phyloP scores from a whole-genome alignment of 805 yeast genomes.

The Naumovozyma castellii region DNA sequence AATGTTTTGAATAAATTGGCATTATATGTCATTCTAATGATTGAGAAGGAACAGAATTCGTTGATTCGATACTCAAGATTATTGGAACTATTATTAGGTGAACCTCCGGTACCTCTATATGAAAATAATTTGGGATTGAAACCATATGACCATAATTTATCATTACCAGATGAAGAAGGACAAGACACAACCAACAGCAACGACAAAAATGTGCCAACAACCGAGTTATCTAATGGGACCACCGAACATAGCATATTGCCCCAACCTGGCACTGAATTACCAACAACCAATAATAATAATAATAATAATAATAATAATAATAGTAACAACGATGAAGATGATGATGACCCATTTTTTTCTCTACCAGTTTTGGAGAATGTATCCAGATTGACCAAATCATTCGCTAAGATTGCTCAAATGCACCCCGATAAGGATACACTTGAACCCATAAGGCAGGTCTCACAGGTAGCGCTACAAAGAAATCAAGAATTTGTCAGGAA shows the following conservation, averaged over 20 bases:
- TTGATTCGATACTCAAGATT: constrained; percentile 63
- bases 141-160: constrained; percentile 55
- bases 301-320: constrained; percentile 9
- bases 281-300: too few species aligned
- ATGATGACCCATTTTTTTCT: constrained; percentile 47
- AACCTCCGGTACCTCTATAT: constrained; percentile 60
- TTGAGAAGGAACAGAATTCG: constrained; percentile 72
- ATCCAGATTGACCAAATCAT: constrained; percentile 14
- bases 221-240: constrained; percentile 2
- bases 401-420: constrained; percentile 38
- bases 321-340: constrained; percentile 12
- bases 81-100: constrained; percentile 76
- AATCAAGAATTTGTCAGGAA: constrained; percentile 81
- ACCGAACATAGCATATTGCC: too few species aligned
- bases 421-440: constrained; percentile 42
- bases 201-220: constrained; percentile 1
- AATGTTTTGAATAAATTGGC: constrained; percentile 53
- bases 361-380: constrained; percentile 35
- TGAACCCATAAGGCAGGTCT: constrained; percentile 61
- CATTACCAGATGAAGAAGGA: constrained; percentile 20
- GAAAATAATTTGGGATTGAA: constrained; percentile 61
- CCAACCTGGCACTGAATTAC: too few species aligned
- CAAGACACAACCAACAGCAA: constrained; percentile 3
- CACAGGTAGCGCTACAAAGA: constrained; percentile 72
- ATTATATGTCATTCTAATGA: constrained; percentile 60